phyloP scores from a whole-genome alignment of 192 early-diverging fungal genomes.

The Coemansia sp. region DNA sequence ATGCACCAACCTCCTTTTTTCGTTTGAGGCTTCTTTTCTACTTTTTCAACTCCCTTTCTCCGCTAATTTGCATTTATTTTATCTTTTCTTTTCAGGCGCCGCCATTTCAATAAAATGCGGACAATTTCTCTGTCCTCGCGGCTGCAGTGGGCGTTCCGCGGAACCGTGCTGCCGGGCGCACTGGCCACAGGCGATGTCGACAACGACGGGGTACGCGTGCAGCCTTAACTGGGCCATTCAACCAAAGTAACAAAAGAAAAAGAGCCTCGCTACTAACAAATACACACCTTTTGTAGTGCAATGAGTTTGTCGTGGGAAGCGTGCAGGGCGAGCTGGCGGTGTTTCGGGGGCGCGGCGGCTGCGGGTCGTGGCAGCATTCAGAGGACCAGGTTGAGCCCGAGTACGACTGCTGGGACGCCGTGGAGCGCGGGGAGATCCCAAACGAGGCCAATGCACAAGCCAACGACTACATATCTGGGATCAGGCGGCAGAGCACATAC shows the following conservation, averaged over 20 bases:
- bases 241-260: too few species aligned
- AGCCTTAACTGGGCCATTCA: too few species aligned
- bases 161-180: slow-evolving; percentile 48
- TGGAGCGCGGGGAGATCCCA: slow-evolving; percentile 40
- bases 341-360: slow-evolving; percentile 50
- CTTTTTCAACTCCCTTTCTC: background rate
- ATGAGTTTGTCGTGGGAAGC: slow-evolving; percentile 54
- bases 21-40: background rate
- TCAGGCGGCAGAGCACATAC: slow-evolving; percentile 42
- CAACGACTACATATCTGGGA: background rate
- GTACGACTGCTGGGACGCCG: slow-evolving; percentile 53
- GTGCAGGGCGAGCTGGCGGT: slow-evolving; percentile 53
- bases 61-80: background rate
- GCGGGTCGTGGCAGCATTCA: slow-evolving; percentile 44
- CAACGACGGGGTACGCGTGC: slow-evolving; percentile 50
- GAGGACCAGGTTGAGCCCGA: slow-evolving; percentile 51
- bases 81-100: background rate
- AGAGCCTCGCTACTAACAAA: too few species aligned
- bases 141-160: slow-evolving; percentile 52
- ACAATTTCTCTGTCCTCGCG: slow-evolving; percentile 50
- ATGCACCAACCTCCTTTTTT: background rate
- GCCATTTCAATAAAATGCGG: slow-evolving; percentile 18
- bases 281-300: slow-evolving; percentile 51
- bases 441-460: background rate
- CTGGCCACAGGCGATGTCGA: slow-evolving; percentile 52